Percentiles rank a stretch among this genome's conserved stretches.
Conservation (phyloP, 2,329 filamentous ascomycete species). For the Ophiocordyceps camponoti-leonardi region DNA sequence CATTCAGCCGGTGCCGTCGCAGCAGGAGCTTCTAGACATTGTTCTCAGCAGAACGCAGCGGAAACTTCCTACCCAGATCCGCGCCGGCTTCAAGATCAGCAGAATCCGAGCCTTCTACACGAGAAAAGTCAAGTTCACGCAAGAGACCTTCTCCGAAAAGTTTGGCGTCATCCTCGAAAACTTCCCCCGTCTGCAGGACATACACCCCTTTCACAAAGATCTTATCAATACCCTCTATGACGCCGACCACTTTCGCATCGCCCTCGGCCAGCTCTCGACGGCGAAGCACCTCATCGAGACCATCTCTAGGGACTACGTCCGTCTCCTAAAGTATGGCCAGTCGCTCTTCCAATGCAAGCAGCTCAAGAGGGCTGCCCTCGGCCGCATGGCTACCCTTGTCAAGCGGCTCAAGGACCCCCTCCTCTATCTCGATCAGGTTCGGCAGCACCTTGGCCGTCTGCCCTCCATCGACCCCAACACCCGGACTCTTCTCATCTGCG, state of each 20-base stretch:
- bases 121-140: constrained; percentile 93
- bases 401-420: constrained; percentile 89
- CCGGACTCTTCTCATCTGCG: constrained; percentile 85
- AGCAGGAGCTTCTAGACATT: constrained; percentile 94
- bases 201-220: constrained; percentile 77
- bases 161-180: constrained; percentile 78
- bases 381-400: constrained; percentile 96
- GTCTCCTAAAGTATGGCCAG: constrained; percentile 82
- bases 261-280: constrained; percentile 86
- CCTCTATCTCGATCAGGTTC: constrained; percentile 77
- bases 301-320: constrained; percentile 88
- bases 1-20: constrained; percentile 76
- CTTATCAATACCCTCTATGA: constrained; percentile 95
- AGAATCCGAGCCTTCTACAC: constrained; percentile 95
- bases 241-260: constrained; percentile 94
- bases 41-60: constrained; percentile 87
- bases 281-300: constrained; percentile 95
- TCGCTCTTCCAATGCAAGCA: constrained; percentile 98
- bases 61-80: constrained; percentile 85
- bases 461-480: constrained; percentile 98
- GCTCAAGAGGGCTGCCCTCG: constrained; percentile 86
- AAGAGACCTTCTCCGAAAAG: constrained; percentile 94
- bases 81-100: constrained; percentile 84
- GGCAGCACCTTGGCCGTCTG: constrained; percentile 92
- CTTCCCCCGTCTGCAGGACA: constrained; percentile 83